Percentiles rank a stretch among this genome's conserved stretches.
Conservation (phyloP, 352 stramenopile genomes). For the Pythium inflatum region DNA sequence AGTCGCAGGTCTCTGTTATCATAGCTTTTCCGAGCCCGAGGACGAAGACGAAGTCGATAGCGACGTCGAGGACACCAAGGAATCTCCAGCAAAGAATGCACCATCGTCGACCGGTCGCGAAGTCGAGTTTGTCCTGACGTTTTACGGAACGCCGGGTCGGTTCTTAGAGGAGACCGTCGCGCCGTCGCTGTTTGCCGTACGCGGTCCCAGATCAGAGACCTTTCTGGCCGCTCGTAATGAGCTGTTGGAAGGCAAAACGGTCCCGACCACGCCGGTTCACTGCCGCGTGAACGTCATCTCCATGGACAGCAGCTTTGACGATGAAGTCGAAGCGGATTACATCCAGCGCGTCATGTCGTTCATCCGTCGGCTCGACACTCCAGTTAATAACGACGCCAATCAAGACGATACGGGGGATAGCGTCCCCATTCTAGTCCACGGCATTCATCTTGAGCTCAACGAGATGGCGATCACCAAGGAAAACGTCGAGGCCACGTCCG, state of each 20-base stretch:
- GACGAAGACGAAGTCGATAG: neutral
- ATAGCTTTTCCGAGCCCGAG: constrained; percentile 13
- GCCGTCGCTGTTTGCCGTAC: constrained; percentile 4
- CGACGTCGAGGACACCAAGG: no score
- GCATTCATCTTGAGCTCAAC: constrained; percentile 20
- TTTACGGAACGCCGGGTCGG: constrained; percentile 19
- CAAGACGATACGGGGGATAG: neutral
- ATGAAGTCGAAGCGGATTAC: constrained; percentile 19
- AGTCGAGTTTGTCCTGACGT: constrained; percentile 23
- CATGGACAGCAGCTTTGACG: constrained; percentile 19
- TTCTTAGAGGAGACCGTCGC: constrained; percentile 20
- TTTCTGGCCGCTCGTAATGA: neutral
- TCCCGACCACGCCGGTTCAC: neutral
- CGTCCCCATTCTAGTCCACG: neutral
- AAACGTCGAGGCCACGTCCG: neutral
- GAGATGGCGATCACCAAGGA: constrained; percentile 14
- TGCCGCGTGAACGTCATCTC: constrained; percentile 25
- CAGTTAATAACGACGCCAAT: neutral
- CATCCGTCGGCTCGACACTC: constrained; percentile 2
- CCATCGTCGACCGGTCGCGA: no score
- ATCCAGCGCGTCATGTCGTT: constrained; percentile 26
- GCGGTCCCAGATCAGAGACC: neutral
- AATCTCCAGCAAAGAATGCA: no score
- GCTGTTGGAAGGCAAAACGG: neutral
- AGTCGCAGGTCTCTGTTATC: constrained; percentile 22